Conservation (phyloP, 73 alveolate genomes). For the Breviolum minutum region DNA sequence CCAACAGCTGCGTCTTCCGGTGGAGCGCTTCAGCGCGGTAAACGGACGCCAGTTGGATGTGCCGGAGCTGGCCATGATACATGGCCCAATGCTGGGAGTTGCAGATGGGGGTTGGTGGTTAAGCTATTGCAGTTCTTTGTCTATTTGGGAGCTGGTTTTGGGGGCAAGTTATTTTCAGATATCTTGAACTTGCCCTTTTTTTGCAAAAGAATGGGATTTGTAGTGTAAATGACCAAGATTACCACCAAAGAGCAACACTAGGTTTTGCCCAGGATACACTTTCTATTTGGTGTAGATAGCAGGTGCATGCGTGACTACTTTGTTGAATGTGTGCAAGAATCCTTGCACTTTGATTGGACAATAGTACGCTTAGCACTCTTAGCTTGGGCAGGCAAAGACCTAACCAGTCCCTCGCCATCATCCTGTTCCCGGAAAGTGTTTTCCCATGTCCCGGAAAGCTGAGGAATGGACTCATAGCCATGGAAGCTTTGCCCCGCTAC, state of each 20-base stretch:
- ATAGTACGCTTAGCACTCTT: no score
- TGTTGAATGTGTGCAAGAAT: no score
- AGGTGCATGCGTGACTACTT: no score
- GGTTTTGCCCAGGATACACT: no score
- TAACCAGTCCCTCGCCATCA: no score
- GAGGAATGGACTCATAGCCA: conserved; percentile 68
- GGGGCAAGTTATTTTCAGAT: no score
- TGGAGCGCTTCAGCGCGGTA: conserved; percentile 87
- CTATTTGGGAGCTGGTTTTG: background rate
- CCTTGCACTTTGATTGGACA: no score
- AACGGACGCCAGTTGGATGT: conserved; percentile 82
- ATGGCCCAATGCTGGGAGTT: background rate
- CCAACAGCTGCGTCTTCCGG: conserved; percentile 53
- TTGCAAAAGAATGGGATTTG: background rate
- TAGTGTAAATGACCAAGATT: background rate
- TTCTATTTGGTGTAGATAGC: no score
- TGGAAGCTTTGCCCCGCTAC: conserved; percentile 92
- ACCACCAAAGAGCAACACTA: background rate
- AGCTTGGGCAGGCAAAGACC: no score
- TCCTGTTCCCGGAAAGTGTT: no score
- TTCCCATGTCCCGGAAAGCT: no score
- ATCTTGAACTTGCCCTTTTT: no score
- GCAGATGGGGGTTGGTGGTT: background rate
- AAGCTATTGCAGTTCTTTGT: background rate
- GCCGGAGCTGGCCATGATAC: conserved; percentile 82